Conservation (phyloP, 2,329 filamentous ascomycete species). For the Ceratocystis lukuohia region DNA sequence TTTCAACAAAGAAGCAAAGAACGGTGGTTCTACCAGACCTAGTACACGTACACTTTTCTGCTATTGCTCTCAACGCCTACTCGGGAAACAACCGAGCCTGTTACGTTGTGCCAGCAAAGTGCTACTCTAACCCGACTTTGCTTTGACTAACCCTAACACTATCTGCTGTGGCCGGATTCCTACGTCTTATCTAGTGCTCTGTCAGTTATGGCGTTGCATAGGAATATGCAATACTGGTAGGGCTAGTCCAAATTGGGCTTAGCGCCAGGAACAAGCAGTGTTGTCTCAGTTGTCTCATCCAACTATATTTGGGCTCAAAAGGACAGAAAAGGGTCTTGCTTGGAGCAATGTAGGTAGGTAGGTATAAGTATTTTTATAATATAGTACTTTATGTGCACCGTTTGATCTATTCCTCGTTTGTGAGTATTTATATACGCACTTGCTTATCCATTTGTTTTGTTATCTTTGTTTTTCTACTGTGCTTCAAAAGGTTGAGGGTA, state of each 20-base stretch:
- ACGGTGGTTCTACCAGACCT: background rate
- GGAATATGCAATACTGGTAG: background rate
- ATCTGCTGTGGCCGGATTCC: background rate
- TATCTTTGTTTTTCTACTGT: background rate
- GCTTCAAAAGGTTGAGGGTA: background rate
- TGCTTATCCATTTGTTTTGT: background rate
- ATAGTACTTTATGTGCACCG: background rate
- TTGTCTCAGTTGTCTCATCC: background rate
- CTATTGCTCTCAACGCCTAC: background rate
- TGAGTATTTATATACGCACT: background rate
- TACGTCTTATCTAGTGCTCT: background rate
- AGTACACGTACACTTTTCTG: background rate
- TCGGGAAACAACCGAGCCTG: background rate
- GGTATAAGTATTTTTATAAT: background rate
- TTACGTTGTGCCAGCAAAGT: background rate
- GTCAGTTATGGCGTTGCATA: background rate
- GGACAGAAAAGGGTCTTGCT: background rate
- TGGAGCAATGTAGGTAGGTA: background rate
- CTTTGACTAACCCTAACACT: background rate
- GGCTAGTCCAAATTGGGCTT: slow-evolving; percentile 6
- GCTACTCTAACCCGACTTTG: background rate
- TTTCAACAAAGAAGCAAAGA: background rate
- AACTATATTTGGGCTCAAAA: slow-evolving; percentile 4
- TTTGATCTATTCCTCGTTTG: background rate
- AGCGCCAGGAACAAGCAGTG: slow-evolving; percentile 19